phyloP scores from a whole-genome alignment of 2,329 filamentous ascomycete species.

The Penicillium oxalicum region DNA sequence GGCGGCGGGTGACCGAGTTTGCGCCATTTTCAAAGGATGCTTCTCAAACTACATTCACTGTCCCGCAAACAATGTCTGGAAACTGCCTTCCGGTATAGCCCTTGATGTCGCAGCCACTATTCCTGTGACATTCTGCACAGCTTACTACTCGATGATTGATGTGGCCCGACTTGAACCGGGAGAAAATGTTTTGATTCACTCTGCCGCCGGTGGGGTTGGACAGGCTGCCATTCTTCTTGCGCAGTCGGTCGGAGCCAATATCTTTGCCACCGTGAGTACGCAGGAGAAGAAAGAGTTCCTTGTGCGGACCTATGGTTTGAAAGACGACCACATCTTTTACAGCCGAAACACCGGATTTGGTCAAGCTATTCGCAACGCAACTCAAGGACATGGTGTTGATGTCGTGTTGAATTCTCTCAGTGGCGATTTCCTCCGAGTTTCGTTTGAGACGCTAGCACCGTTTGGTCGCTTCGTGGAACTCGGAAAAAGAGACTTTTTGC shows the following conservation, averaged over 20 bases:
- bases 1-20: slow-evolving; percentile 38
- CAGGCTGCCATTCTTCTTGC: slow-evolving; percentile 23
- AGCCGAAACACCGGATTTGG: slow-evolving; percentile 19
- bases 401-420: slow-evolving; percentile 26
- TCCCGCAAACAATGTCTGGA: slow-evolving; percentile 24
- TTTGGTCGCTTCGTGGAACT: slow-evolving; percentile 33
- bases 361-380: slow-evolving; percentile 23
- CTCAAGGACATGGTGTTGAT: slow-evolving; percentile 23
- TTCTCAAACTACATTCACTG: slow-evolving; percentile 25
- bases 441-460: slow-evolving; percentile 24
- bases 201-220: slow-evolving; percentile 22
- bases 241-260: slow-evolving; percentile 17
- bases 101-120: slow-evolving; percentile 26
- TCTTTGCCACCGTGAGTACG: slow-evolving; percentile 22
- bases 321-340: slow-evolving; percentile 14
- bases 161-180: slow-evolving; percentile 17
- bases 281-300: slow-evolving; percentile 19
- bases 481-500: slow-evolving; percentile 29
- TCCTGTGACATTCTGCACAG: slow-evolving; percentile 23
- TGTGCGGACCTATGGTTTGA: slow-evolving; percentile 13
- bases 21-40: slow-evolving; percentile 28
- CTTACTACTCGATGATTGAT: slow-evolving; percentile 23
- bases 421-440: slow-evolving; percentile 24
- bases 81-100: slow-evolving; percentile 28
- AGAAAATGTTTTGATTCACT: slow-evolving; percentile 22